Base-by-base conservation (phyloP, 139 green algal species). In the Closterium sp. region DNA sequence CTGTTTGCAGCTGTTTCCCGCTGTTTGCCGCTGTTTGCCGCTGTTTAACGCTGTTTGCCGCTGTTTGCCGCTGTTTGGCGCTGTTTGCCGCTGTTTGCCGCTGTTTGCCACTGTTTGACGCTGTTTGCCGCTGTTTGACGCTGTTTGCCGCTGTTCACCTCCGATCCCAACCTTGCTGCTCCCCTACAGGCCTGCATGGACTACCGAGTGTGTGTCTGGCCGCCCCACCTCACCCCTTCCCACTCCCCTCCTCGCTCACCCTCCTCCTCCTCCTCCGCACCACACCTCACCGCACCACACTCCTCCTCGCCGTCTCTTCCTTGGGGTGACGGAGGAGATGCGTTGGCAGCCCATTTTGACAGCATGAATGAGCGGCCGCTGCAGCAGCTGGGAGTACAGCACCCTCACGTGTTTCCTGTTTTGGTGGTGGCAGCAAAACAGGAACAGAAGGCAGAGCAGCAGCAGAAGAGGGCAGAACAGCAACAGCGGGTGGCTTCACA, bases 171-270 rank as follows among this genome's bases (percentile, higher is more conserved):
- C 3, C 32, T 38, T 3, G 32, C 32, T 70, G 45, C 11, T 70
- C 45, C 45, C 38, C 85, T n/a, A 9, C 92, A 94, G 92, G 89
- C 87, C 9, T 90, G 28, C 34, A 94, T 92, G 89, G 92, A 94
- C 87, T 92, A 96, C 92, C 92, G 88, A 29, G 93, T 96, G 30
- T 96, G 94, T 90, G 42, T 92, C 86, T 96, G 93, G 93, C 93
- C 93, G 11, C 85, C 32, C 27, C 86, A n/a, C 62, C 31, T 87
- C 22, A n/a, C 10, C 3, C 5, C 45, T 4, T 70, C 45, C 9
- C 45, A 19, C 45, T 70, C 4, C 45, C 5, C 45, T 13, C 5
- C 45, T 70, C 45, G 3, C 45, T 70, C 62, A 13, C 62, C 62
- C 62, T 27, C 62, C 62, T 13, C 62, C 17, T 24, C 17, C 17